Conservation (phyloP, 805 yeast species). For the Cyberlindnera amylophila region DNA sequence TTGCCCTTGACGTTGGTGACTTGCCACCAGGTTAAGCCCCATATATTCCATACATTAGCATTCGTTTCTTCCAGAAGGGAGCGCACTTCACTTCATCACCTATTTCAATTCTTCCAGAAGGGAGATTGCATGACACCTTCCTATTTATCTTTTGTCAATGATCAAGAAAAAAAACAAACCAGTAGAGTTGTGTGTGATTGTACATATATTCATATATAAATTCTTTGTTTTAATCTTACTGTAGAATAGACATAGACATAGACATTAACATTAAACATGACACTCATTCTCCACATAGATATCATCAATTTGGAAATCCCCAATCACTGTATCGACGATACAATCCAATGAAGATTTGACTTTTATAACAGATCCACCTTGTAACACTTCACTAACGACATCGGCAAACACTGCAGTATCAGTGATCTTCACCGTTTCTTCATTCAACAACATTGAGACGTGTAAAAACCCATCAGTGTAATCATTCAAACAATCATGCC, state of each 20-base stretch:
- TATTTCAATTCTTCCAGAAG: slow-evolving; percentile 10
- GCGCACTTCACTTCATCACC: too few species aligned
- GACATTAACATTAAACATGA: too few species aligned
- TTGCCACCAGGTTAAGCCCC: slow-evolving; percentile 90
- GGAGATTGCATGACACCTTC: slow-evolving; percentile 3
- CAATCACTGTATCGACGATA: slow-evolving; percentile 29
- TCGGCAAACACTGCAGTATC: slow-evolving; percentile 38
- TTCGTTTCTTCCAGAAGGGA: neutral
- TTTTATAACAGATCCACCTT: slow-evolving; percentile 37
- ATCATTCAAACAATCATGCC: slow-evolving; percentile 42
- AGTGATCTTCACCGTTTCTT: slow-evolving; percentile 40
- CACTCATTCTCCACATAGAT: slow-evolving; percentile 26
- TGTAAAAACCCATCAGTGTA: slow-evolving; percentile 24
- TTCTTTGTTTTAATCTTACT: too few species aligned
- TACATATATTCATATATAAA: neutral
- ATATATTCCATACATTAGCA: neutral
- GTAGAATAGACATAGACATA: too few species aligned
- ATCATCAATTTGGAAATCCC: slow-evolving; percentile 30
- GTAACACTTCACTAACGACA: slow-evolving; percentile 40
- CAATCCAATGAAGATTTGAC: slow-evolving; percentile 38
- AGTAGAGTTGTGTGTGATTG: neutral
- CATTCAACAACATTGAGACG: slow-evolving; percentile 37
- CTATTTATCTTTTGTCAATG: too few species aligned
- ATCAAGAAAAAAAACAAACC: too few species aligned
- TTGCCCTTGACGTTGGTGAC: slow-evolving; percentile 80